These are phyloP conservation scores for Phytophthora foliorum DNA, from an alignment of 352 stramenopile species.

Conservation along the genomic window DNA sequence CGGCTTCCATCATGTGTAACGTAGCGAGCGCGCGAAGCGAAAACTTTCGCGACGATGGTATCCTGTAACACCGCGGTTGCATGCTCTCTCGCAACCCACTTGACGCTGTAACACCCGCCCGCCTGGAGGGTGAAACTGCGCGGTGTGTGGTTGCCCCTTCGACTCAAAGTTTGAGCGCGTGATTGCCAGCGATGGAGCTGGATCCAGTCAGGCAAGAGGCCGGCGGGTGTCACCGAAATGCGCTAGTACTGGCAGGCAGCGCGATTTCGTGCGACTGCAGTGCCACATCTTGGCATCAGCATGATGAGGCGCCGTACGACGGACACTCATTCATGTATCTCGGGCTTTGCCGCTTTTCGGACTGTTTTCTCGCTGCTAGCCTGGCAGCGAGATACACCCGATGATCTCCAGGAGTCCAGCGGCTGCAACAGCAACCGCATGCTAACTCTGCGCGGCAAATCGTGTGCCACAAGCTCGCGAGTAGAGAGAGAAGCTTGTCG, in stretches of 20 bases:
- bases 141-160: neutral
- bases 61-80: neutral
- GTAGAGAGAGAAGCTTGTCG: slow-evolving; percentile 14
- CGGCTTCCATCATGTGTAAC: slow-evolving; percentile 28
- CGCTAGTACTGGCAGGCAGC: no score
- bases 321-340: neutral
- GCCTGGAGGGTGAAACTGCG: slow-evolving; percentile 10
- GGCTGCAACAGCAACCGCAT: slow-evolving; percentile 8
- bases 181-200: slow-evolving; percentile 16
- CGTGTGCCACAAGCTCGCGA: neutral
- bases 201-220: slow-evolving; percentile 21
- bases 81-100: slow-evolving; percentile 17
- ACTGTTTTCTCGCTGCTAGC: slow-evolving; percentile 5
- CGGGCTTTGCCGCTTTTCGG: slow-evolving; percentile 5
- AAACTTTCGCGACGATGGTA: slow-evolving; percentile 29
- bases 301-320: neutral
- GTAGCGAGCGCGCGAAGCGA: slow-evolving; percentile 12
- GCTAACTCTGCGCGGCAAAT: slow-evolving; percentile 22
- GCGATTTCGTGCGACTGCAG: neutral
- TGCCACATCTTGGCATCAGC: slow-evolving; percentile 2
- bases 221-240: slow-evolving; percentile 9
- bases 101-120: slow-evolving; percentile 11
- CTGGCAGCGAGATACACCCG: slow-evolving; percentile 22
- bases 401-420: slow-evolving; percentile 4
- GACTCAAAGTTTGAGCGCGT: neutral